phyloP scores from a whole-genome alignment of 306 rosid genomes.

The Acacia crassicarpa region DNA sequence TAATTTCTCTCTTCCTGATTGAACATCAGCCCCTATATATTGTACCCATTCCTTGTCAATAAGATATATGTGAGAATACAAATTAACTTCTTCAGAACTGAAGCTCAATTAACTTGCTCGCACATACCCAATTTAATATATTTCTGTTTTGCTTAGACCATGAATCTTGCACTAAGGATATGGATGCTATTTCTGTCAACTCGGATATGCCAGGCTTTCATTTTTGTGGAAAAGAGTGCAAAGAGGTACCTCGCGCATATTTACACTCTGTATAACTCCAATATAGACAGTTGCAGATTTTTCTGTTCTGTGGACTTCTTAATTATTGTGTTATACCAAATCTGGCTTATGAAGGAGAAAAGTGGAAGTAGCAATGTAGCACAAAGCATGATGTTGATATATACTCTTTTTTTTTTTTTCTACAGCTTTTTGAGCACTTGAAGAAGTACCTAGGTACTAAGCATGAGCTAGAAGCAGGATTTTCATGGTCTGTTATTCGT shows the following conservation, averaged over 20 bases:
- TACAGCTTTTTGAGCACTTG: slow-evolving; percentile 83
- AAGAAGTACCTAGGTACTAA: slow-evolving; percentile 83
- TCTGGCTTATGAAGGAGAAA: neutral
- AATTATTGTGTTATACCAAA: neutral
- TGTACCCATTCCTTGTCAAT: too few relatives aligned
- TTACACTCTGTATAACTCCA: neutral
- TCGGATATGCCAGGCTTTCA: slow-evolving; percentile 32
- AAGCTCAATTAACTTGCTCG: neutral
- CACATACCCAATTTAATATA: neutral
- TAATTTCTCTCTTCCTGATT: too few relatives aligned
- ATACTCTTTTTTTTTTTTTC: slow-evolving; percentile 19
- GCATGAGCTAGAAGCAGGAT: slow-evolving; percentile 92
- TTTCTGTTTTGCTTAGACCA: slow-evolving; percentile 48
- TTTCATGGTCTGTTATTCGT: slow-evolving; percentile 84
- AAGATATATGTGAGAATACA: too few relatives aligned
- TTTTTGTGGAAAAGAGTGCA: slow-evolving; percentile 85
- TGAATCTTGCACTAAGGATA: slow-evolving; percentile 55
- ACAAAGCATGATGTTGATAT: neutral
- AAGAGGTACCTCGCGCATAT: slow-evolving; percentile 61
- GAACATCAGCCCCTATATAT: too few relatives aligned
- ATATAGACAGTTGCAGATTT: neutral
- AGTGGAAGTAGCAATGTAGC: neutral
- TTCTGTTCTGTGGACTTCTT: neutral
- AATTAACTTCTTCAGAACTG: neutral
- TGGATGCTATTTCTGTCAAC: slow-evolving; percentile 42